phyloP scores from a whole-genome alignment of 306 rosid genomes.

The Cicer judaicum region DNA sequence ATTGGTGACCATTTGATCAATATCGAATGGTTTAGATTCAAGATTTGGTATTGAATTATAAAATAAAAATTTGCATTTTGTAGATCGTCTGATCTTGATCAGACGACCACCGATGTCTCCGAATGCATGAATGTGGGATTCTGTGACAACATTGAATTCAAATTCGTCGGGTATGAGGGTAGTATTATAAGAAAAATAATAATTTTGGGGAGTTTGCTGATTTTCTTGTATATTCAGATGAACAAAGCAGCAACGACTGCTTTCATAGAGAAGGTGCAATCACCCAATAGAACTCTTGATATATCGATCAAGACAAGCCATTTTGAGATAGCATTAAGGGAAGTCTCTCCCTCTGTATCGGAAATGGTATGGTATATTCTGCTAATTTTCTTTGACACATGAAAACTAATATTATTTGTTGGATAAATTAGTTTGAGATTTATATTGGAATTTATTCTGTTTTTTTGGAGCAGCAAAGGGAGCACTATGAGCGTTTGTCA shows the following conservation, averaged over 20 bases:
- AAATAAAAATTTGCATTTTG: too few relatives aligned
- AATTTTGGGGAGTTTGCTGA: not conserved
- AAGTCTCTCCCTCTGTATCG: constrained; percentile 7
- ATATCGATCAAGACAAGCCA: not conserved
- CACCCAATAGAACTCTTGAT: not conserved
- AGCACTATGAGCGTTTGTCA: not conserved
- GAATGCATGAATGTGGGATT: too few relatives aligned
- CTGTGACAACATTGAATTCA: too few relatives aligned
- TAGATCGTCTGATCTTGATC: too few relatives aligned
- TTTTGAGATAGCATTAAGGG: not conserved
- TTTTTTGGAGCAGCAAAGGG: constrained; percentile 6
- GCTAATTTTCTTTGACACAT: not conserved
- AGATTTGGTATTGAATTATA: too few relatives aligned
- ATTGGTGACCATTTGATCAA: too few relatives aligned
- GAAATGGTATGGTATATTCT: not conserved
- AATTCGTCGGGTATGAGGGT: not conserved
- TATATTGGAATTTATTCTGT: not conserved
- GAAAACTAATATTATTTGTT: not conserved
- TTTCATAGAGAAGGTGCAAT: not conserved
- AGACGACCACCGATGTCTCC: too few relatives aligned
- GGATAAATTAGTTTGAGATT: not conserved
- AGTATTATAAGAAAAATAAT: not conserved
- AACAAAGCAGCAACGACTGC: not conserved
- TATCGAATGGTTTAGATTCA: too few relatives aligned
- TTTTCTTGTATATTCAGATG: constrained; percentile 16